Evolutionary conservation across 495 filamentous ascomycete genomes (phyloP).

Genomic region (Xylaria intraflava): DNA sequence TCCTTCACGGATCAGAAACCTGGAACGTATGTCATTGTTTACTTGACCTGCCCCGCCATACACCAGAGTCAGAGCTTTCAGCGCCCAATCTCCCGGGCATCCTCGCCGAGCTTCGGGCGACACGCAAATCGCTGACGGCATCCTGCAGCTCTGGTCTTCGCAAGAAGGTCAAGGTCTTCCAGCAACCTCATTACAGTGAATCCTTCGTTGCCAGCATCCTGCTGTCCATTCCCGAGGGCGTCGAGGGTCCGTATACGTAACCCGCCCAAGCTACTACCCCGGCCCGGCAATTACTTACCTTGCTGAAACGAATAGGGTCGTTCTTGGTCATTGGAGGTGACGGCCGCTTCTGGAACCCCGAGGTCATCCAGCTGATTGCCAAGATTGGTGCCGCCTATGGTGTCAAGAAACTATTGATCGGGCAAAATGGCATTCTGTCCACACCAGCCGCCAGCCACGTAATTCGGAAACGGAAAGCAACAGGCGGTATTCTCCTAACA

Average conservation of each 20-base stretch:
- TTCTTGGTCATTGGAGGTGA: slow-evolving; percentile 97
- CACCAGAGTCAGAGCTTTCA: slow-evolving; percentile 23
- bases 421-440: slow-evolving; percentile 91
- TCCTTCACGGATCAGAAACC: slow-evolving; percentile 95
- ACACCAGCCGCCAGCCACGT: slow-evolving; percentile 94
- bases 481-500: slow-evolving; percentile 92
- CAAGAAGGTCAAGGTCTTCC: slow-evolving; percentile 98
- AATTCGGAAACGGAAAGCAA: slow-evolving; percentile 87
- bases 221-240: slow-evolving; percentile 93
- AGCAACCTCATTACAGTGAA: slow-evolving; percentile 91
- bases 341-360: slow-evolving; percentile 94
- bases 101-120: neutral
- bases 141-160: slow-evolving; percentile 79
- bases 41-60: slow-evolving; percentile 27
- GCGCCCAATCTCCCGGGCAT: slow-evolving; percentile 1
- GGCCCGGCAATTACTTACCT: neutral
- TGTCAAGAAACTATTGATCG: slow-evolving; percentile 96
- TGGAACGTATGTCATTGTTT: slow-evolving; percentile 75
- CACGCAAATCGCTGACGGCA: slow-evolving; percentile 18
- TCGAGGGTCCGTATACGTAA: slow-evolving; percentile 40
- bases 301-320: slow-evolving; percentile 39
- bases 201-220: slow-evolving; percentile 90
- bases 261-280: neutral
- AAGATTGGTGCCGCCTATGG: slow-evolving; percentile 96
- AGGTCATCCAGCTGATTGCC: slow-evolving; percentile 92